Percentiles rank a stretch among this genome's conserved stretches.
Conservation (phyloP, 2,329 filamentous ascomycete genomes). For the Ambrosiella beaveri region DNA sequence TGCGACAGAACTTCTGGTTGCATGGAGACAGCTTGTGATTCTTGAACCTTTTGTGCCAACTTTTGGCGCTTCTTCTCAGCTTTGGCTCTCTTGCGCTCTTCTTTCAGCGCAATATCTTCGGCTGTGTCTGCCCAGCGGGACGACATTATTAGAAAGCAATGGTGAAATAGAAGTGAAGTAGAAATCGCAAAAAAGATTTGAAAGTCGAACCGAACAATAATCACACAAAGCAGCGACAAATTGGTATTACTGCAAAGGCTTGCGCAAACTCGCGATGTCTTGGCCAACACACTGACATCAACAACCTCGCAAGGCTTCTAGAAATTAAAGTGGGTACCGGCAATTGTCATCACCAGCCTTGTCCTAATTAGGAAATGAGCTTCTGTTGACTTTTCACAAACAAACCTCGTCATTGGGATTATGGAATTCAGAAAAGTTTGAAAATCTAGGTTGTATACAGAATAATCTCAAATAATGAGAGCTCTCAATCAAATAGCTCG, state of each 20-base stretch:
- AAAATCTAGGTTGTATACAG: too few species aligned
- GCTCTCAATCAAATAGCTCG: too few species aligned
- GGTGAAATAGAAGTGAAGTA: not conserved
- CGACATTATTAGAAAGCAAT: constrained; percentile 20
- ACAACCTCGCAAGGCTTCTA: too few species aligned
- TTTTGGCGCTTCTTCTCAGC: constrained; percentile 38
- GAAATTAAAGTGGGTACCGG: too few species aligned
- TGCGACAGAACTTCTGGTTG: constrained; percentile 9
- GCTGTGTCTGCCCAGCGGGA: constrained; percentile 83
- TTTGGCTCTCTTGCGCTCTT: constrained; percentile 26
- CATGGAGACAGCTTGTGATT: constrained; percentile 19
- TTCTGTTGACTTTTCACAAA: too few species aligned
- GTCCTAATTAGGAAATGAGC: too few species aligned
- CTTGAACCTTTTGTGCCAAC: constrained; percentile 47
- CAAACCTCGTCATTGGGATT: too few species aligned
- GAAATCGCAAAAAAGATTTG: not conserved
- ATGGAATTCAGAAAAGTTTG: too few species aligned
- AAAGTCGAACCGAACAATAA: not conserved
- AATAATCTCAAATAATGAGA: too few species aligned
- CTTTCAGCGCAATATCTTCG: constrained; percentile 59
- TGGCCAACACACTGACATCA: too few species aligned
- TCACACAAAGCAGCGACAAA: not conserved
- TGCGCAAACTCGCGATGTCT: too few species aligned
- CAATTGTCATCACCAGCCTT: too few species aligned
- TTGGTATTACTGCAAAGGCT: not conserved